Evolutionary conservation across 75 land plant genomes (phyloP).

Genomic region (Pseudotsuga menziesii): DNA sequence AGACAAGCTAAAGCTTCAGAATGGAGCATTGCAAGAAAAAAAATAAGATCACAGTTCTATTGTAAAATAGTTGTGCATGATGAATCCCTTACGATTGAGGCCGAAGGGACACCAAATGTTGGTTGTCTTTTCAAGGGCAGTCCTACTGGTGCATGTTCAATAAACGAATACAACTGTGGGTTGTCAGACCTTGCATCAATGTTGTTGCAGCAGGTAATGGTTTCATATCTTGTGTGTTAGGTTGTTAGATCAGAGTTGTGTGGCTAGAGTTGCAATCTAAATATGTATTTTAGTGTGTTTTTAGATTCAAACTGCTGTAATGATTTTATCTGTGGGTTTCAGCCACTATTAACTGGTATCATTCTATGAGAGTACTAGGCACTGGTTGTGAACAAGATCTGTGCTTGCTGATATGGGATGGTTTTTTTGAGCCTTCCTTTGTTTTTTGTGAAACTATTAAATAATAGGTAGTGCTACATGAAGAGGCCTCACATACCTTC

Average conservation of each 20-base stretch:
- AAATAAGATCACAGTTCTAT: constrained; percentile 43
- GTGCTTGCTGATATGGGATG: neutral
- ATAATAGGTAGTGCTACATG: neutral
- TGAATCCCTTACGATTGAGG: constrained; percentile 64
- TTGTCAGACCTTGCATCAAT: constrained; percentile 74
- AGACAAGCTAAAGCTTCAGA: constrained; percentile 18
- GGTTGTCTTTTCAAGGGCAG: constrained; percentile 42
- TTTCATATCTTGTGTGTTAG: neutral
- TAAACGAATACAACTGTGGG: constrained; percentile 53
- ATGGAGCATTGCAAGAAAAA: constrained; percentile 9
- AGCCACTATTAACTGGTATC: neutral
- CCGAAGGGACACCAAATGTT: constrained; percentile 61
- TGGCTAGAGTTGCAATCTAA: neutral
- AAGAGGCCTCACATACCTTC: too few relatives aligned
- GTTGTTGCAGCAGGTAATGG: constrained; percentile 78
- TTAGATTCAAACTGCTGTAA: neutral
- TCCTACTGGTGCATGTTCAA: constrained; percentile 16
- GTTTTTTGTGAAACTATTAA: neutral
- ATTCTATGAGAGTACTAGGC: neutral
- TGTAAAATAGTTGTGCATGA: constrained; percentile 67
- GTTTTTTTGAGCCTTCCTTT: neutral
- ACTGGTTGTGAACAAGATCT: neutral
- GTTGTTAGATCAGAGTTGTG: neutral
- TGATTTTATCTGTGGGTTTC: neutral
- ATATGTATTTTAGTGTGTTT: neutral